Base-by-base conservation (phyloP, 495 filamentous ascomycete species). In the Chaetomidium leptoderma region DNA sequence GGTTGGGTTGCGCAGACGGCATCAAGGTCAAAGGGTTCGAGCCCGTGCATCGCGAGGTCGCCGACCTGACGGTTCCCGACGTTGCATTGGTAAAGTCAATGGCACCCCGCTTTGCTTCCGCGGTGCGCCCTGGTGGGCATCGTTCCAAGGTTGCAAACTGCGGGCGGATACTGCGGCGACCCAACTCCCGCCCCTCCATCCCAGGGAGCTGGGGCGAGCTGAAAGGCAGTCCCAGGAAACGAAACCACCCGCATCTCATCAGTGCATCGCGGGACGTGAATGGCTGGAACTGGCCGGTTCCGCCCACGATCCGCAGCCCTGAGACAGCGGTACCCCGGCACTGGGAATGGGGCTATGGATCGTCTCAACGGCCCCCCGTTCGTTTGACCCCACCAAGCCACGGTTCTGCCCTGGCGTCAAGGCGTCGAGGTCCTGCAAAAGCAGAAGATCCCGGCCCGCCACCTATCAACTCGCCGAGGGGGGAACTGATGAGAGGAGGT, bases 11-110 rank as follows among this genome's bases (percentile, higher is more conserved):
- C 54, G 50, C 54, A 49, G 54, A 49, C 27, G 35, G 36, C 13
- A 51, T 26, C 27, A 29, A n/a, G n/a, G n/a, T n/a, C 11, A 37
- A 51, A 24, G 19, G 14, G 27, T 46, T 36, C 19, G 47, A 51
- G 37, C 6, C 47, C 30, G 30, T 51, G 23, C 26, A 21, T 58
- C 10, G 55, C 47, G 55, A 58, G 55, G 55, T 58, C 55, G 55
- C 46, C 55, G 55, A 58, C 55, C 55, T 58, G 46, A 23, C 14
- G 23, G 16, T 46, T 58, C 45, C 55, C 55, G 46, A 45, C 7
- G 55, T 52, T 58, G 29, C 37, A 44, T 45, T 58, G 46, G 46
- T 44, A 43, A 47, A 47, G 37, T 3, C n/a, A 30, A 39, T 48
- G 32, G 26, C 35, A 39, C 54, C 54, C 45, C 16, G 45, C 44